phyloP scores from a whole-genome alignment of 2,329 filamentous ascomycete species.

The Penicillium griseofulvum region DNA sequence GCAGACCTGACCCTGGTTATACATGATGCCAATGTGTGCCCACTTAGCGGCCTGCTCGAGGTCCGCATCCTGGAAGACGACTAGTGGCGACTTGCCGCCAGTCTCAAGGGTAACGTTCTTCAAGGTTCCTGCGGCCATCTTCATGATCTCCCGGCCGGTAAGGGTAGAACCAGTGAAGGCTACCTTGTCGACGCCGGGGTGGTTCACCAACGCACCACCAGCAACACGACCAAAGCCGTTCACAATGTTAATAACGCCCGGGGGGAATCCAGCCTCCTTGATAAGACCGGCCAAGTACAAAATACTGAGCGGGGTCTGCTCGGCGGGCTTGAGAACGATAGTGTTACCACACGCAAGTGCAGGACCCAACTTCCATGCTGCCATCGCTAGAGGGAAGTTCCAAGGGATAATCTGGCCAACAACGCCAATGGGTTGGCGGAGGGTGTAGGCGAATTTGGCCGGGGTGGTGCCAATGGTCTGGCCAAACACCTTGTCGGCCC shows the following conservation, averaged over 20 bases:
- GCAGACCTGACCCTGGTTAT: constrained; percentile 65
- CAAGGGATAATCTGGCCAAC: constrained; percentile 87
- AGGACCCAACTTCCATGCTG: constrained; percentile 26
- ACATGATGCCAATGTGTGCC: constrained; percentile 52
- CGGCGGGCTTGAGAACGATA: constrained; percentile 24
- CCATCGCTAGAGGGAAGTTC: constrained; percentile 63
- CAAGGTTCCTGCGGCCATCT: constrained; percentile 32
- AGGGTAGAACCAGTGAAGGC: constrained; percentile 25
- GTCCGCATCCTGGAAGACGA: constrained; percentile 49
- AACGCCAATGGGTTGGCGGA: constrained; percentile 73
- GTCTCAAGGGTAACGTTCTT: constrained; percentile 51
- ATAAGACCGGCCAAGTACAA: constrained; percentile 22
- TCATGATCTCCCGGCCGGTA: constrained; percentile 27
- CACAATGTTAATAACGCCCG: constrained; percentile 25
- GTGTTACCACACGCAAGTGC: constrained; percentile 27
- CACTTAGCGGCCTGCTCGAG: constrained; percentile 44
- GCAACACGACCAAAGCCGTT: constrained; percentile 26
- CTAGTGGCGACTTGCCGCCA: constrained; percentile 47
- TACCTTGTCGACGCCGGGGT: constrained; percentile 22
- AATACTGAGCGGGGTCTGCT: constrained; percentile 26
- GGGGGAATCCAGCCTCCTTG: constrained; percentile 26
- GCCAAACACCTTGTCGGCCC: constrained; percentile 88
- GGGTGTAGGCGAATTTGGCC: constrained; percentile 80
- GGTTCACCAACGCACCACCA: constrained; percentile 23
- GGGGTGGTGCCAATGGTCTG: constrained; percentile 62